Base-by-base conservation (phyloP, 2,329 filamentous ascomycete genomes). In the Cercospora nicotianae region DNA sequence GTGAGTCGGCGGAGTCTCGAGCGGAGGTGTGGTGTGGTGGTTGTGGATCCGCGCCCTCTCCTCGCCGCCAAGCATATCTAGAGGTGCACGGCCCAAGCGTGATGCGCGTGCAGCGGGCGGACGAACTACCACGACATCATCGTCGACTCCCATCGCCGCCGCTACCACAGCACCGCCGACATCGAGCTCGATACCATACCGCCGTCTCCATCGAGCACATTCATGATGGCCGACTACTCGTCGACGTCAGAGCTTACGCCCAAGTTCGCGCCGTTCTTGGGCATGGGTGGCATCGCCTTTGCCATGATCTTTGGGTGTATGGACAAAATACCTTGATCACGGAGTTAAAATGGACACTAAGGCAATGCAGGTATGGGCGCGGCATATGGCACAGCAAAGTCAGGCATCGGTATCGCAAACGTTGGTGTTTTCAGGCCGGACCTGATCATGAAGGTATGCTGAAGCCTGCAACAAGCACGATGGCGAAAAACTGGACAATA, bases 371-470 rank as follows among this genome's bases (percentile, higher is more conserved):
- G 86, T 77, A 78, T 87, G 73, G 92, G 92, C 76, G 92, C 92
- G 75, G 92, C 92, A 70, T 95, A 93, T 81, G 92, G 92, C 72
- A 96, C 92, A 65, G 91, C 92, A 42, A 96, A 94, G 81, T 92
- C 92, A 48, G 92, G 92, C 72, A 94, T 95, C 78, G 92, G 92
- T 76, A 96, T 96, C 76, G 89, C 91, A 36, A 92, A 92, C 75
- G 90, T 95, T 71, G 92, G 91, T 77, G 93, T 90, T 42, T 95
- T 94, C 81, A 86, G 92, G 77, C 90, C 92, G 67, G 91, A 95
- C 79, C 84, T 96, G 73, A 95, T 95, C 81, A 95, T 96, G 92
- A 96, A 95, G 89, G 91, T 91, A 81, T 39, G 33, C 16, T 68
- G 64, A 73, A 75, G 63, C 71, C 36, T 33, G 55, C 36, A 8